These are phyloP conservation scores for Cercophora samala DNA, from an alignment of 495 filamentous ascomycete genomes.

Conservation along the genomic window DNA sequence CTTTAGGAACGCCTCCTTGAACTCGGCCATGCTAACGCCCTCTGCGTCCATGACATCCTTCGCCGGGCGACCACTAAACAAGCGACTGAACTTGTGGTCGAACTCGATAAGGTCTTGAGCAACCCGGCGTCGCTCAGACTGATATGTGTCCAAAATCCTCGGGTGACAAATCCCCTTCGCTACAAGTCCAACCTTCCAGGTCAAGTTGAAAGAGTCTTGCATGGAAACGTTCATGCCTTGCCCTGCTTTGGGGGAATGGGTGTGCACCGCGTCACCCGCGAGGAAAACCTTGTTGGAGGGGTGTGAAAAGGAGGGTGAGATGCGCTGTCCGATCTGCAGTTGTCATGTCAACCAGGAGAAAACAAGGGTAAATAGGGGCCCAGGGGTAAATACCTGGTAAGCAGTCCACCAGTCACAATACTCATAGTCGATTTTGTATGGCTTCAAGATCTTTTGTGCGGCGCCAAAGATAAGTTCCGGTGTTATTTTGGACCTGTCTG, in stretches of 20 bases:
- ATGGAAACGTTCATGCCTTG: constrained; percentile 76
- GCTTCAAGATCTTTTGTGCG: constrained; percentile 58
- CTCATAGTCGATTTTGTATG: constrained; percentile 60
- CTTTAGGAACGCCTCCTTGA: constrained; percentile 40
- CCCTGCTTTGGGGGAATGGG: constrained; percentile 67
- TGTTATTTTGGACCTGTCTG: constrained; percentile 59
- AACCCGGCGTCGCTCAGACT: constrained; percentile 63
- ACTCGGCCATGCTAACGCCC: constrained; percentile 45
- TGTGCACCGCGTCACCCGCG: constrained; percentile 61
- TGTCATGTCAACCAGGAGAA: constrained; percentile 26
- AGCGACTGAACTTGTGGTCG: constrained; percentile 57
- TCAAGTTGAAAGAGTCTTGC: constrained; percentile 68
- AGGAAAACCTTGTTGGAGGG: constrained; percentile 60
- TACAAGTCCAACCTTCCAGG: constrained; percentile 69
- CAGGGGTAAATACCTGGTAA: constrained; percentile 40
- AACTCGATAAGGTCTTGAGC: constrained; percentile 74
- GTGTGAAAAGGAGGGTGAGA: constrained; percentile 58
- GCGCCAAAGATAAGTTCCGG: constrained; percentile 57
- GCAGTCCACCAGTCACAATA: constrained; percentile 54
- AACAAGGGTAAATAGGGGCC: constrained; percentile 6
- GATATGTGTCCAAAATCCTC: constrained; percentile 65
- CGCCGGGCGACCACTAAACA: constrained; percentile 46
- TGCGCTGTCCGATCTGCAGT: constrained; percentile 67
- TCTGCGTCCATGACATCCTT: constrained; percentile 44
- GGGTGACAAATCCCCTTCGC: constrained; percentile 54